Evolutionary conservation across 371 early-diverging fungal species (phyloP), one percentile per base, ranked within the genome.

Genomic region (Sporodiniella umbellata): DNA sequence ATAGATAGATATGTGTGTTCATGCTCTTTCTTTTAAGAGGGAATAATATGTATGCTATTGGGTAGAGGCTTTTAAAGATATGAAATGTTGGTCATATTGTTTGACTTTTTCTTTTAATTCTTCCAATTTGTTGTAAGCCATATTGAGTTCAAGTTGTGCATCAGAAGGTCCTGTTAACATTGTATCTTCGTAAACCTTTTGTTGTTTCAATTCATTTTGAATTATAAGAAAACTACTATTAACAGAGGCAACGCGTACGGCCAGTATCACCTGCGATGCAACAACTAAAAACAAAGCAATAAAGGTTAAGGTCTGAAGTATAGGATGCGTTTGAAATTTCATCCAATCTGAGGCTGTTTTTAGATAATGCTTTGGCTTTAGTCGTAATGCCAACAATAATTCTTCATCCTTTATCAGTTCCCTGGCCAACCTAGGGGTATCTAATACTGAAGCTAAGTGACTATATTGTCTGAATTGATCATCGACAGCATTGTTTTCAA

Each of bases 401-500:
- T 50, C 33, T 30, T 39, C 15, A 28, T 59, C 46, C 0, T 51
- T 39, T 7, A 54, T 43, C 8, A 61, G 26, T 26, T 48, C 45
- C 10, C 28, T 45, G 6, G 56, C 42, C 17, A 56, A 39, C 2
- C 42, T 39, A n/a, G 53, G 53, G 18, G 48, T 48, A 22, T 33
- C 51, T 10, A 62, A 35, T 7, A 62, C 44, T 3, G 45, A 39
- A 23, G 52, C 35, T 8, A 62, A 38, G 11, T 38, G 56, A 2
- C 30, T 56, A 19, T 56, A 56, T 3, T 53, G 45, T 22, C 50
- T 56, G 0, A 42, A 45, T 28, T 62, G 62, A 31, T 56, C 57
- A 42, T 56, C 50, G 23, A 50, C 53, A 25, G 57, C 62, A 30
- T 62, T 62, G 24, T 62, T 62, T 53, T 62, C 62, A 18, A 62